A percentile compares a stretch with the other conserved stretches of the same genome.
These are phyloP conservation scores for Carex kokanica DNA, from an alignment of 176 grass and related monocot genomes.

Conservation along the genomic window DNA sequence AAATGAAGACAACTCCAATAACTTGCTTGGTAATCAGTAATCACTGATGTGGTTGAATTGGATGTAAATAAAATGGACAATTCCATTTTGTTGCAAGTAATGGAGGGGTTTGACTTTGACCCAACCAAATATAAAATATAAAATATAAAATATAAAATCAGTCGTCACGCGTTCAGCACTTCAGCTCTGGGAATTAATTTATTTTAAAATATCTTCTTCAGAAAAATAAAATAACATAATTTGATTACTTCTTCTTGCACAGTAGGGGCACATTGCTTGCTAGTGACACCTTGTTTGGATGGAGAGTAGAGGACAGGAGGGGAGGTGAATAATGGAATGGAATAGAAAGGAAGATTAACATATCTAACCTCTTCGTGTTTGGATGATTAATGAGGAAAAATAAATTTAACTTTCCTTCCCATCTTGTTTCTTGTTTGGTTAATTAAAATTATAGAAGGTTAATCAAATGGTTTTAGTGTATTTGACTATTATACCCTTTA, in stretches of 20 bases:
- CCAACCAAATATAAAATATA: not conserved
- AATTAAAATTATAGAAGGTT: too few relatives aligned
- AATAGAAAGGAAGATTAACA: too few relatives aligned
- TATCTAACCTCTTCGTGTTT: too few relatives aligned
- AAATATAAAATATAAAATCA: not conserved
- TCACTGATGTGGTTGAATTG: not conserved
- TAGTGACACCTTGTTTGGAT: too few relatives aligned
- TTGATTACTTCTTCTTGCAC: slow-evolving; percentile 6
- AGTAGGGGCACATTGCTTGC: too few relatives aligned
- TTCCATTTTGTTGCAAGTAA: not conserved
- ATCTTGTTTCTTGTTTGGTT: too few relatives aligned
- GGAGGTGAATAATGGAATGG: too few relatives aligned
- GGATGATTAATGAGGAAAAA: too few relatives aligned
- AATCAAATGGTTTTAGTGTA: too few relatives aligned
- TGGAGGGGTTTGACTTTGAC: not conserved
- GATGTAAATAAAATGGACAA: not conserved
- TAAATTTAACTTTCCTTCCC: too few relatives aligned
- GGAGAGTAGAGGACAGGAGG: too few relatives aligned
- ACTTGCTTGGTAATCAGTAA: not conserved
- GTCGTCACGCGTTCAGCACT: not conserved
- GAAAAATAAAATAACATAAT: not conserved
- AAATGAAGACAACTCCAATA: not conserved
- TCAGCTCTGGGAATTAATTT: not conserved
- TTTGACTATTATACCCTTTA: too few relatives aligned
- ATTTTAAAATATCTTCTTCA: not conserved